phyloP scores from a whole-genome alignment of 2,329 filamentous ascomycete genomes.

The Monilinia fructicola region DNA sequence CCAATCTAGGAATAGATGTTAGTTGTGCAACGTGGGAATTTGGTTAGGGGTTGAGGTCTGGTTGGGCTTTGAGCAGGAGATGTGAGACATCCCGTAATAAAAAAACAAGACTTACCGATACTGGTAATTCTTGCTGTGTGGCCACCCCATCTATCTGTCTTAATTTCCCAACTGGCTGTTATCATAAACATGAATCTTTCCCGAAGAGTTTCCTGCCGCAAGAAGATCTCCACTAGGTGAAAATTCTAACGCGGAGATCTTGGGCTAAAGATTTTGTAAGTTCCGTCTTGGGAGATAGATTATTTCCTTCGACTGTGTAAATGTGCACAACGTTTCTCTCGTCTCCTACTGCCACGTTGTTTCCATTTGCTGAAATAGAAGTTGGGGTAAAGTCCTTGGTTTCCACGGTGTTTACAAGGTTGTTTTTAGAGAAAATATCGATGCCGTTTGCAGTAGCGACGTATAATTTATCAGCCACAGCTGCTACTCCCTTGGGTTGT shows the following conservation, averaged over 20 bases:
- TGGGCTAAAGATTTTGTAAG: conserved; percentile 68
- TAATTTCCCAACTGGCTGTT: conserved; percentile 64
- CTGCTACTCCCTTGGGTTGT: conserved; percentile 75
- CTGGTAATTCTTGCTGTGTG: conserved; percentile 68
- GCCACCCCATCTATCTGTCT: conserved; percentile 76
- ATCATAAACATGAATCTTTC: conserved; percentile 84
- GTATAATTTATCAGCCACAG: conserved; percentile 51
- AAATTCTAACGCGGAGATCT: conserved; percentile 80
- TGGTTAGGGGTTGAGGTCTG: not conserved
- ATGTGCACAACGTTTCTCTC: conserved; percentile 74
- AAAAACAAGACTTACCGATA: conserved; percentile 42
- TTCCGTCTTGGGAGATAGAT: conserved; percentile 46
- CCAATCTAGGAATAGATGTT: conserved; percentile 56
- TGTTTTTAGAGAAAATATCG: conserved; percentile 58
- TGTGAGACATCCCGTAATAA: not conserved
- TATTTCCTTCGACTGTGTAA: conserved; percentile 62
- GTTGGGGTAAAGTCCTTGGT: conserved; percentile 65
- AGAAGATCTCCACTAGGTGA: conserved; percentile 74
- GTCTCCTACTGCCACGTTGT: conserved; percentile 71
- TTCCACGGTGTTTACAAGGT: conserved; percentile 58
- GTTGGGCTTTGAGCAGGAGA: not conserved
- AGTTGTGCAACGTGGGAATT: not conserved
- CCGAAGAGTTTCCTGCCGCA: conserved; percentile 77
- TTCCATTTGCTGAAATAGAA: conserved; percentile 67
- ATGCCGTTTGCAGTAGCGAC: conserved; percentile 56